A percentile compares a stretch with the other conserved stretches of the same genome.
Conservation (phyloP, 2,329 filamentous ascomycete genomes). For the Phyllosticta citriasiana region DNA sequence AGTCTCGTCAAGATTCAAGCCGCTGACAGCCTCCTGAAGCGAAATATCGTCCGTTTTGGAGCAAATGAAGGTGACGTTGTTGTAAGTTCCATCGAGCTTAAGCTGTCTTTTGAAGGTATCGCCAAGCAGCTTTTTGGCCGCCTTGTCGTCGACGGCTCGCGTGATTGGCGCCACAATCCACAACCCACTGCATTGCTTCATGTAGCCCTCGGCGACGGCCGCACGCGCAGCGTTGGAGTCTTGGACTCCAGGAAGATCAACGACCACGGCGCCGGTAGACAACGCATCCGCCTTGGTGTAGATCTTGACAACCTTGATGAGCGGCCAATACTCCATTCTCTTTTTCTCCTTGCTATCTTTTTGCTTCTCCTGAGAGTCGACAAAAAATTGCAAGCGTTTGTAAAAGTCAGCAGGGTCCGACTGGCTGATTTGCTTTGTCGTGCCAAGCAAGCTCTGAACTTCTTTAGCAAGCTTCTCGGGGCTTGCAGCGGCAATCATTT, state of each 20-base stretch:
- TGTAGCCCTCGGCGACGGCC: constrained; percentile 48
- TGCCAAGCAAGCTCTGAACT: constrained; percentile 37
- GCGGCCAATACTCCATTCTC: constrained; percentile 37
- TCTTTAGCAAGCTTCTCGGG: constrained; percentile 16
- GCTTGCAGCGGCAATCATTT: constrained; percentile 26
- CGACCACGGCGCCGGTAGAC: constrained; percentile 45
- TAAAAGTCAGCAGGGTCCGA: constrained; percentile 34
- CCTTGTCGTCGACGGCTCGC: constrained; percentile 50
- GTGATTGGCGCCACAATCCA: constrained; percentile 56
- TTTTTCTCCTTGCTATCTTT: constrained; percentile 19
- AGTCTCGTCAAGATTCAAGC: constrained; percentile 26
- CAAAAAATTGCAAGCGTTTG: constrained; percentile 37
- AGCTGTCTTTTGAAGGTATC: constrained; percentile 49
- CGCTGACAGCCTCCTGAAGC: constrained; percentile 34
- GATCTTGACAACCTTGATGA: constrained; percentile 46
- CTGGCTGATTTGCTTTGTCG: constrained; percentile 30
- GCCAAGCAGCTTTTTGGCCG: constrained; percentile 46
- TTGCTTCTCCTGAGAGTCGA: constrained; percentile 47
- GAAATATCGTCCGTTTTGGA: constrained; percentile 54
- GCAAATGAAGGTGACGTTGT: constrained; percentile 50
- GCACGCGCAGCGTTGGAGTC: constrained; percentile 52
- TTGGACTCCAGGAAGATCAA: constrained; percentile 50
- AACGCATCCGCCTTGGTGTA: constrained; percentile 41
- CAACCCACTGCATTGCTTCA: constrained; percentile 49
- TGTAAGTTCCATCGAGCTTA: constrained; percentile 47